Evolutionary conservation across 2,329 filamentous ascomycete species (phyloP), one percentile per base, ranked within the genome.

Genomic region (Exophiala bonariae): DNA sequence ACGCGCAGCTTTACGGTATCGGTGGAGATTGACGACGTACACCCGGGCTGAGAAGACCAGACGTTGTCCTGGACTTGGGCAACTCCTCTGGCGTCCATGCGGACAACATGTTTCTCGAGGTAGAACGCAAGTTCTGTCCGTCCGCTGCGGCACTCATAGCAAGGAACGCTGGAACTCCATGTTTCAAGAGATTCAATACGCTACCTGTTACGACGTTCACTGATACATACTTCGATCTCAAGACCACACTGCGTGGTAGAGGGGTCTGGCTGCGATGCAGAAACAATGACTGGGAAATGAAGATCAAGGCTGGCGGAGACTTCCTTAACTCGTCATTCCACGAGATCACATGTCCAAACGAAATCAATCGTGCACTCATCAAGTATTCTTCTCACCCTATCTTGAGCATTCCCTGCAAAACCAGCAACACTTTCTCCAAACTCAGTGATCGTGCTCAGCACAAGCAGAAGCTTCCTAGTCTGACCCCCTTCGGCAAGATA

Each of bases 181-280:
- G 8, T 47, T 54, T 49, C 48, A 55, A 13, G 57, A 56, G 18
- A 33, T 41, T 17, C 43, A 37, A 19, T 41, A 17, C 20, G 9
- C 40, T 33, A 6, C 28, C 28, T 8, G 17, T 4, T 1, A 13
- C 17, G n/a, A 34, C 40, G 13, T 56, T 63, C 28, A 52, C 56
- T 35, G 62, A 66, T 39, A 41, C 48, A 13, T 65, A 65, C 51
- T 66, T 56, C 50, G 60, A 65, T 34, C 51, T 44, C 16, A 38
- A 46, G 36, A 52, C 48, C 28, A 31, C 49, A 4, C 54, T 63
- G 22, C 52, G 50, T n/a, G 44, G 37, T 19, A 45, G 52, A 28
- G 61, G 61, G 10, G 45, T 63, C 34, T 64, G 58, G 56, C 33
- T 63, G 9, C 55, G 61, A 19, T 47, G 42, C 31, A 59, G 61